Conservation (phyloP, 345 rosid species). For the Populus euphratica region DNA sequence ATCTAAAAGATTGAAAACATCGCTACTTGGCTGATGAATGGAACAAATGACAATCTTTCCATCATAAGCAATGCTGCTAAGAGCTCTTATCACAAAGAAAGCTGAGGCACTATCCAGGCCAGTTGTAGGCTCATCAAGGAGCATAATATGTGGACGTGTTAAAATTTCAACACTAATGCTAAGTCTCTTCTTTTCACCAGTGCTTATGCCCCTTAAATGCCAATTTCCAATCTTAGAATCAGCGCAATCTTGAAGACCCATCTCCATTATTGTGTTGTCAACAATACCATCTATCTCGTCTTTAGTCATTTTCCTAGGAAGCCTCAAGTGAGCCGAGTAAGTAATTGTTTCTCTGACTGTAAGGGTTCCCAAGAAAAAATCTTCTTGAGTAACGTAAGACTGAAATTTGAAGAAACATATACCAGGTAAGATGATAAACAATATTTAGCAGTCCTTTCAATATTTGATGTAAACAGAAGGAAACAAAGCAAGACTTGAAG, state of each 20-base stretch:
- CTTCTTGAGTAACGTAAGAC: conserved; percentile 24
- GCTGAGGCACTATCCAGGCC: conserved; percentile 36
- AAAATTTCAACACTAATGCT: conserved; percentile 34
- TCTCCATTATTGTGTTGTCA: conserved; percentile 24
- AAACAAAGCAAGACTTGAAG: neutral
- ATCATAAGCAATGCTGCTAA: conserved; percentile 17
- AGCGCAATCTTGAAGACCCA: conserved; percentile 36
- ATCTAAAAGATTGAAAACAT: conserved; percentile 40
- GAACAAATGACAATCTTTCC: conserved; percentile 38
- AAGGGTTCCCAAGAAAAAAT: conserved; percentile 14
- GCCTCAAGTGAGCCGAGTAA: conserved; percentile 31
- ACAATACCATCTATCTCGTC: conserved; percentile 13
- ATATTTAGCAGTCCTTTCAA: neutral
- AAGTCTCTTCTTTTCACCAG: conserved; percentile 35
- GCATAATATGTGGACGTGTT: conserved; percentile 22
- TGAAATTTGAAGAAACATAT: conserved; percentile 7
- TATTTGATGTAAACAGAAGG: neutral
- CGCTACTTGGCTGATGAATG: conserved; percentile 48
- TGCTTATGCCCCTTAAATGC: conserved; percentile 35
- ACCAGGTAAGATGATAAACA: neutral
- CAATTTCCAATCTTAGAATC: conserved; percentile 31
- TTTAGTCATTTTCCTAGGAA: conserved; percentile 12
- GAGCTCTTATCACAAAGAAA: conserved; percentile 25
- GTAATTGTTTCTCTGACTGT: conserved; percentile 35
- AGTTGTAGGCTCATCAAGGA: conserved; percentile 37